Percentiles rank a stretch among this genome's conserved stretches.
Conservation (phyloP, 495 filamentous ascomycete genomes). For the Penicillium pulvis region DNA sequence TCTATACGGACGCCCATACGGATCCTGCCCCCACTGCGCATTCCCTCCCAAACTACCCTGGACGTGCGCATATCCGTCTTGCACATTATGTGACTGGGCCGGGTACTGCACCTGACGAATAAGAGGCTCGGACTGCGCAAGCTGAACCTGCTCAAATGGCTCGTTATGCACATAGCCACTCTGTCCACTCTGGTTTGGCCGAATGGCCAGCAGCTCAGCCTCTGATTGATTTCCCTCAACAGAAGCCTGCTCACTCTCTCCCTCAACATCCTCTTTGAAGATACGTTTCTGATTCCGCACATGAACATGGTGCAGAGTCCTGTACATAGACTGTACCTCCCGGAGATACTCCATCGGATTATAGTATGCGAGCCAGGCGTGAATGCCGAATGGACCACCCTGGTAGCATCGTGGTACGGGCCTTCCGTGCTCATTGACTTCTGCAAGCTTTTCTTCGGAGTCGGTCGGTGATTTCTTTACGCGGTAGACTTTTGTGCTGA, state of each 20-base stretch:
- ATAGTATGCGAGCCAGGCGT: constrained; percentile 17
- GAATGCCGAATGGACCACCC: constrained; percentile 16
- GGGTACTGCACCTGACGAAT: not conserved
- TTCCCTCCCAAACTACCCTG: not conserved
- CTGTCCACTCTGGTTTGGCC: not conserved
- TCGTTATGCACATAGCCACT: not conserved
- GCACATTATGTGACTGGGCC: not conserved
- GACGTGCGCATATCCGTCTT: not conserved
- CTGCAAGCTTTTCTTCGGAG: not conserved
- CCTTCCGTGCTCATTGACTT: not conserved
- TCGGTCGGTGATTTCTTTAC: not conserved
- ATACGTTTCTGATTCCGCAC: not conserved
- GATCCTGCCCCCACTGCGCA: not conserved
- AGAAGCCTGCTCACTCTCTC: not conserved
- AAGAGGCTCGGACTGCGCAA: not conserved
- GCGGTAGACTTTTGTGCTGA: constrained; percentile 26
- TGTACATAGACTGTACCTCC: constrained; percentile 13
- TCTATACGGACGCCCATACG: not conserved
- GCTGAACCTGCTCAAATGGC: not conserved
- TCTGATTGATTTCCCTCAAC: not conserved
- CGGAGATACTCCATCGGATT: constrained; percentile 16
- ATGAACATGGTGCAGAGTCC: not conserved
- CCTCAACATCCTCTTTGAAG: not conserved
- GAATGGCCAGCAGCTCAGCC: not conserved
- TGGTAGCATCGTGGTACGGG: constrained; percentile 13